Evolutionary conservation across 768 basidiomycete species (phyloP).

Genomic region (Lentinula detonsa): DNA sequence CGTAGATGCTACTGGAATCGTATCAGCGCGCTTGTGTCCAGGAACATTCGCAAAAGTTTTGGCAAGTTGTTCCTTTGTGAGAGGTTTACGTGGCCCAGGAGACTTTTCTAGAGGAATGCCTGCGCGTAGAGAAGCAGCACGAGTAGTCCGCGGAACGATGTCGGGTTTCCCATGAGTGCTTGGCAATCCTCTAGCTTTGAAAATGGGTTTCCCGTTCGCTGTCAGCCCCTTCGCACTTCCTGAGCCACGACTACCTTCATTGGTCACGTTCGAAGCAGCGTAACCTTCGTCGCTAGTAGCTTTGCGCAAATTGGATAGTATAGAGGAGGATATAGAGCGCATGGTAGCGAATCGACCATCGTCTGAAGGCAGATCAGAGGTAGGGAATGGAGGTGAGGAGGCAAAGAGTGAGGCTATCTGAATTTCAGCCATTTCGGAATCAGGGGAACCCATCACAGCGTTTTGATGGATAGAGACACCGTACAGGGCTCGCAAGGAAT

Average conservation of each 20-base stretch:
- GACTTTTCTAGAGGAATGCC: conserved; percentile 45
- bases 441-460: conserved; percentile 69
- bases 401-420: conserved; percentile 76
- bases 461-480: conserved; percentile 51
- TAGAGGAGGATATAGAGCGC: conserved; percentile 41
- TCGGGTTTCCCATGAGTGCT: conserved; percentile 54
- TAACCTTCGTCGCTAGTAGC: conserved; percentile 37
- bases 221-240: conserved; percentile 27
- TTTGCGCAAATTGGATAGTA: conserved; percentile 36
- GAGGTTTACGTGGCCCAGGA: conserved; percentile 41
- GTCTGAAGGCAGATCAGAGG: conserved; percentile 52
- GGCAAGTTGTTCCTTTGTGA: conserved; percentile 54
- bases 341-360: conserved; percentile 29
- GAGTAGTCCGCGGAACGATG: conserved; percentile 73
- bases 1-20: conserved; percentile 69
- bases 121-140: conserved; percentile 67
- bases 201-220: conserved; percentile 40
- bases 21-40: conserved; percentile 69
- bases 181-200: conserved; percentile 67
- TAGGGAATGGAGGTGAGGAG: conserved; percentile 77
- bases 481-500: conserved; percentile 68
- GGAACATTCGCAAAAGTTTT: conserved; percentile 74
- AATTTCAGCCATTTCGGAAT: conserved; percentile 63
- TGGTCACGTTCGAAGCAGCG: conserved; percentile 35
- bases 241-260: conserved; percentile 37